Conservation (phyloP, 768 basidiomycete genomes). For the Mycena amicta region DNA sequence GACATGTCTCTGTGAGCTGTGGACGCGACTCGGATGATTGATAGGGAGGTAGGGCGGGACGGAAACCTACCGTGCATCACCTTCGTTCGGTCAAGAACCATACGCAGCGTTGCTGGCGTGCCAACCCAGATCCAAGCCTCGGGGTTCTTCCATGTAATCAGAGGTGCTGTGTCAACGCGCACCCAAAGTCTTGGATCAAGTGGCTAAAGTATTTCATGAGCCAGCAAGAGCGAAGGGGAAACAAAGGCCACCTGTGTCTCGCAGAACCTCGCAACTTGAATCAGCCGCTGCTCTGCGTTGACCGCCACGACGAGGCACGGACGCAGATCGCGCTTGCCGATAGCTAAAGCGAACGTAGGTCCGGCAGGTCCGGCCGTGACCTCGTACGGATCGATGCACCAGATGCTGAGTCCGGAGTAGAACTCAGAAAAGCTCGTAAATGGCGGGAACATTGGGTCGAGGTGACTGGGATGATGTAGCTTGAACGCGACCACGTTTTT, state of each 20-base stretch:
- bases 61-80: background rate
- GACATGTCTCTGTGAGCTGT: background rate
- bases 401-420: background rate
- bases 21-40: background rate
- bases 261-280: background rate
- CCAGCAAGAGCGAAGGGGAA: background rate
- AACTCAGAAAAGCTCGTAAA: background rate
- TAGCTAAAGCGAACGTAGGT: background rate
- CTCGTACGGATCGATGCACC: background rate
- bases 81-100: background rate
- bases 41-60: background rate
- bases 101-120: background rate
- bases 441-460: background rate
- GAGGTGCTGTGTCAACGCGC: background rate
- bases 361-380: background rate
- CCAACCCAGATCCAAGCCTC: background rate
- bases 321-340: background rate
- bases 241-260: background rate
- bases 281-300: background rate
- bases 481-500: background rate
- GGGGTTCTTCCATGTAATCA: background rate
- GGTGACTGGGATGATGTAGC: background rate
- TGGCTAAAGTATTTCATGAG: background rate
- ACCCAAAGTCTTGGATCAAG: background rate
- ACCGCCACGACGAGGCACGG: background rate